These are phyloP conservation scores for Talaromyces atroroseus DNA, from an alignment of 2,329 filamentous ascomycete genomes.

Conservation along the genomic window DNA sequence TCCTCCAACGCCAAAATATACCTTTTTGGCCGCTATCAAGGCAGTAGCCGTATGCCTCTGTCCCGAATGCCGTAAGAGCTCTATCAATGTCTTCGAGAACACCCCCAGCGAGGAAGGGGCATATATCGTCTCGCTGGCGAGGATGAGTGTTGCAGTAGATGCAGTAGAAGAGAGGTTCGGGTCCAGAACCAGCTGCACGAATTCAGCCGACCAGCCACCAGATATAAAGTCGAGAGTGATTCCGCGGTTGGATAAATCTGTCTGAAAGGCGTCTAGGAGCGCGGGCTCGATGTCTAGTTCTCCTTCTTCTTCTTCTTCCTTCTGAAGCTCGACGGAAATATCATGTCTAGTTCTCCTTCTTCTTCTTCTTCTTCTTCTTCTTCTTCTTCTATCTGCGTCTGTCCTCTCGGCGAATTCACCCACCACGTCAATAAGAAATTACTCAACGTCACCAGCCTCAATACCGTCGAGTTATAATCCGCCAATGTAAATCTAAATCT, in stretches of 20 bases:
- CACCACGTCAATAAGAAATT: slow-evolving; percentile 56
- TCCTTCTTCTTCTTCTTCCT: slow-evolving; percentile 20
- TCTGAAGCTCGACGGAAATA: too few species aligned
- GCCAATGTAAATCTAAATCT: slow-evolving; percentile 51
- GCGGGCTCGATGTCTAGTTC: slow-evolving; percentile 47
- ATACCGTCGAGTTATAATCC: slow-evolving; percentile 58
- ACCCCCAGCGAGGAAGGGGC: slow-evolving; percentile 48
- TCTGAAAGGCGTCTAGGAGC: slow-evolving; percentile 43
- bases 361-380: slow-evolving; percentile 19
- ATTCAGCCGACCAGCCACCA: slow-evolving; percentile 52
- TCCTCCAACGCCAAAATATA: slow-evolving; percentile 63
- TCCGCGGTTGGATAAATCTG: slow-evolving; percentile 34
- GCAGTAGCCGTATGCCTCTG: slow-evolving; percentile 36
- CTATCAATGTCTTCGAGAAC: slow-evolving; percentile 52
- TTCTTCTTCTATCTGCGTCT: slow-evolving; percentile 18
- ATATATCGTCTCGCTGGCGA: slow-evolving; percentile 63
- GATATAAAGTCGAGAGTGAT: slow-evolving; percentile 54
- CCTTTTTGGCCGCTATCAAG: slow-evolving; percentile 57
- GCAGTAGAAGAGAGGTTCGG: background rate
- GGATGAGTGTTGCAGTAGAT: slow-evolving; percentile 39
- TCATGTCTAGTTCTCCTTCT: slow-evolving; percentile 44
- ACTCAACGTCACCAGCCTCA: slow-evolving; percentile 56
- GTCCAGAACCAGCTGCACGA: slow-evolving; percentile 38
- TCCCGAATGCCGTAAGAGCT: slow-evolving; percentile 40
- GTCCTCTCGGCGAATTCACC: slow-evolving; percentile 14